Evolutionary conservation across 352 stramenopile genomes (phyloP), one percentile per base, ranked within the genome.

Genomic region (Globisporangium nodosum): DNA sequence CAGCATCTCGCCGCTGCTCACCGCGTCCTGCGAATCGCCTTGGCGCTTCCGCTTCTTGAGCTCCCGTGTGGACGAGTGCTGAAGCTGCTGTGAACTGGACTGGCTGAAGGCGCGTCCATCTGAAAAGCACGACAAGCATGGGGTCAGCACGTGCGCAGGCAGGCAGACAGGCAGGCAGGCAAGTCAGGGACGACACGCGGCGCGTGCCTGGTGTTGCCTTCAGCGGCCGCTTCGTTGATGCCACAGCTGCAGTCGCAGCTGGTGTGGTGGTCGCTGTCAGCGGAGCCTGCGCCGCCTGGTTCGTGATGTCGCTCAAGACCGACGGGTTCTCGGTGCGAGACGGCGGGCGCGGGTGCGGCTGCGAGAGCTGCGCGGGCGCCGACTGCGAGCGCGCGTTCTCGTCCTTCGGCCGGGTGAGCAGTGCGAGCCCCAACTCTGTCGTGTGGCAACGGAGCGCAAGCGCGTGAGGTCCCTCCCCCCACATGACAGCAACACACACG

Each of bases 291-390:
- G 66, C 9, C 1, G 47, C 53, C 30, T 81, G 68, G 58, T 90
- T 90, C n/a, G 80, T 90, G 45, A 90, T 90, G 50, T 90, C 80
- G 0, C 66, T 61, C 21, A 90, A 53, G 3, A 75, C 74, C 1
- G 47, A 35, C 13, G 63, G 59, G 3, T 43, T 52, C 4, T 69
- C 69, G 7, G 51, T 57, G n/a, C 62, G 61, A 5, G 65, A 70
- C 6, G 62, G 63, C 11, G 58, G 61, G n/a, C 58, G 56, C 0
- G 42, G 39, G 3, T 60, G 56, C 21, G 60, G 61, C 27, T 54
- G 49, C 27, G 54, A 65, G 9, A 18, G 47, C 58, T 21, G 42
- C 16, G 42, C 50, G 52, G 49, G 58, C 11, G 50, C 53, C 12
- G 47, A 61, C 40, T 52, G 40, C n/a, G 54, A 50, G 9, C 71